Percentiles rank a stretch among this genome's conserved stretches.
phyloP scores from a whole-genome alignment of 2,329 filamentous ascomycete genomes.

The Colletotrichum agaves region DNA sequence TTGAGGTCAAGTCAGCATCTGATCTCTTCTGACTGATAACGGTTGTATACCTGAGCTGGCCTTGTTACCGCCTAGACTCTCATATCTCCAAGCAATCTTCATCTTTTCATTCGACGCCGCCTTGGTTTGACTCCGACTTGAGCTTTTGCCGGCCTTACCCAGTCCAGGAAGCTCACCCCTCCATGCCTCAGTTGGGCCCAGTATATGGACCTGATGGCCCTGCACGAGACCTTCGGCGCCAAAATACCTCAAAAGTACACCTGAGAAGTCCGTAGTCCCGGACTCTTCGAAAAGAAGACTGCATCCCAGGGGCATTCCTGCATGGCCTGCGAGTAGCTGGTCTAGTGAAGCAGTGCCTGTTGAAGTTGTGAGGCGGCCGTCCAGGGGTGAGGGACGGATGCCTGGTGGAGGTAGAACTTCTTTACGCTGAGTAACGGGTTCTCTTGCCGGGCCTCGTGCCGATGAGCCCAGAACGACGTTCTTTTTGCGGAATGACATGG shows the following conservation, averaged over 20 bases:
- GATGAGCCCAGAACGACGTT: slow-evolving; percentile 61
- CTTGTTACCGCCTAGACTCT: slow-evolving; percentile 70
- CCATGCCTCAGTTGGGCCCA: slow-evolving; percentile 85
- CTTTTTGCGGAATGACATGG: slow-evolving; percentile 69
- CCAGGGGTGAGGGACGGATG: slow-evolving; percentile 85
- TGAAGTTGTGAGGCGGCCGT: slow-evolving; percentile 88
- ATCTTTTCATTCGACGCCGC: slow-evolving; percentile 74
- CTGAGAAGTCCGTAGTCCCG: slow-evolving; percentile 93
- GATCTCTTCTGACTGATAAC: not conserved
- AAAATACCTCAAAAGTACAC: slow-evolving; percentile 85
- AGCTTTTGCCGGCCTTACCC: slow-evolving; percentile 54
- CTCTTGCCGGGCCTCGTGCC: slow-evolving; percentile 38
- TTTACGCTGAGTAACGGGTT: slow-evolving; percentile 40
- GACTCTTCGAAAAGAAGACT: slow-evolving; percentile 86
- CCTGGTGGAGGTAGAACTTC: slow-evolving; percentile 56
- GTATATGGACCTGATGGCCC: slow-evolving; percentile 86
- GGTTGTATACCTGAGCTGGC: slow-evolving; percentile 36
- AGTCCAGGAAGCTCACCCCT: slow-evolving; percentile 84
- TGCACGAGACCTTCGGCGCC: slow-evolving; percentile 94
- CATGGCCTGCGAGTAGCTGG: slow-evolving; percentile 84
- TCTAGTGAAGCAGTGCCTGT: slow-evolving; percentile 91
- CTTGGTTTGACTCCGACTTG: slow-evolving; percentile 52
- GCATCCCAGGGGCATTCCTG: slow-evolving; percentile 83
- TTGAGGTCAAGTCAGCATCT: not conserved
- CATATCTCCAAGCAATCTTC: slow-evolving; percentile 99